Evolutionary conservation across 225 moss, liverwort and hornwort genomes (phyloP).

Genomic region (Neckera pumila): DNA sequence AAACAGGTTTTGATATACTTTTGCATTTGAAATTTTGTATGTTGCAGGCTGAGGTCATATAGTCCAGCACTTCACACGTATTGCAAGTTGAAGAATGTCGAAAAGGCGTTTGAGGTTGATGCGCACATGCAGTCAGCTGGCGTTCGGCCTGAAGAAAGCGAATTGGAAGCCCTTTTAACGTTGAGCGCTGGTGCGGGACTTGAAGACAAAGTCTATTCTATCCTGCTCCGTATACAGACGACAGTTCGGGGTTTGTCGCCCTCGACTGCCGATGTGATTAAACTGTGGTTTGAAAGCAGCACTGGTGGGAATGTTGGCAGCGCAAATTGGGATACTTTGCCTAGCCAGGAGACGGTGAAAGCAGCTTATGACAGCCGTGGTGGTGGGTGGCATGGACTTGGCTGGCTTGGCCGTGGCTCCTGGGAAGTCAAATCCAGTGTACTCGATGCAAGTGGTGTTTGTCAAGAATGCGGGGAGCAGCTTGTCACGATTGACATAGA

Average conservation of each 20-base stretch:
- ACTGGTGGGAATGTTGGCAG: conserved; percentile 40
- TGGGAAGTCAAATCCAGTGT: conserved; percentile 60
- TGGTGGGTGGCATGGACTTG: conserved; percentile 97
- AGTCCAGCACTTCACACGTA: conserved; percentile 77
- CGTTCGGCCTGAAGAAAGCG: conserved; percentile 72
- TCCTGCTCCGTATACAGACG: conserved; percentile 66
- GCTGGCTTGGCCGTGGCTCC: conserved; percentile 72
- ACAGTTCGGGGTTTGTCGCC: conserved; percentile 57
- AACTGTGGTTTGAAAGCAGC: conserved; percentile 62
- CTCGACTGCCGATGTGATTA: conserved; percentile 38
- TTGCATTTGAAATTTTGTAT: background rate
- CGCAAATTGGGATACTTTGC: conserved; percentile 20
- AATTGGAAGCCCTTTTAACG: conserved; percentile 63
- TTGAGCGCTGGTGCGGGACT: conserved; percentile 56
- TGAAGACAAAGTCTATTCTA: conserved; percentile 64
- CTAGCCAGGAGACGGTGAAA: conserved; percentile 28
- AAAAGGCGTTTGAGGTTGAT: conserved; percentile 89
- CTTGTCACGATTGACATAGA: conserved; percentile 88
- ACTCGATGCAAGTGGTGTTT: conserved; percentile 60
- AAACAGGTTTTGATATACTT: background rate
- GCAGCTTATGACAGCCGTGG: conserved; percentile 60
- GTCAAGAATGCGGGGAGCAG: conserved; percentile 64
- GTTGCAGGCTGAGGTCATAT: conserved; percentile 66
- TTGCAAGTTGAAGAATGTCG: conserved; percentile 60
- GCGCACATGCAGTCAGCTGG: conserved; percentile 77